Evolutionary conservation across 2,329 filamentous ascomycete genomes (phyloP).

Genomic region (Ophiostoma perfectum): DNA sequence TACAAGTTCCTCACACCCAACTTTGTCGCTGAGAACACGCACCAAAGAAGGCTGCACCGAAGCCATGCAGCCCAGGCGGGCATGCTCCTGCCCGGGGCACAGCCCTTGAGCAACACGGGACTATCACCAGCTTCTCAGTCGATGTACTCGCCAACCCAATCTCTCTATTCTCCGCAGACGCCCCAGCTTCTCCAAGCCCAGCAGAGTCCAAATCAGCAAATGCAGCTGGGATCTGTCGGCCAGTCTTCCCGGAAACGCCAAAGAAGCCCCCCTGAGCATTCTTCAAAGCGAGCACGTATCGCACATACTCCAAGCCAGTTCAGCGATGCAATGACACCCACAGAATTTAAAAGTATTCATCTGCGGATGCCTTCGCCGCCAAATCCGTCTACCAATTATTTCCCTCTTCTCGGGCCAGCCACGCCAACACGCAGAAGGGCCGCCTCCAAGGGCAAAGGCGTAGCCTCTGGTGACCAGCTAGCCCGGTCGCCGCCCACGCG

Average conservation of each 20-base stretch:
- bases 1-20: conserved; percentile 18
- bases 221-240: no score
- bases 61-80: neutral
- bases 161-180: neutral
- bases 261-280: neutral
- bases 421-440: neutral
- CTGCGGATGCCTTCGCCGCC: conserved; percentile 16
- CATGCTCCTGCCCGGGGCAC: neutral
- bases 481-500: neutral
- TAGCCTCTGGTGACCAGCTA: neutral
- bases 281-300: conserved; percentile 7
- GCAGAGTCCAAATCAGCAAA: neutral
- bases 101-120: neutral
- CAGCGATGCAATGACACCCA: neutral
- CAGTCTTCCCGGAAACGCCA: conserved; percentile 1
- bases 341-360: neutral
- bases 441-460: neutral
- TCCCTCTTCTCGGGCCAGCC: conserved; percentile 19
- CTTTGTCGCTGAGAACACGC: conserved; percentile 6
- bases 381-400: conserved; percentile 17
- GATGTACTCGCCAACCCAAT: neutral
- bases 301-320: neutral
- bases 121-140: neutral
- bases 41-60: neutral
- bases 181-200: neutral